A percentile compares a stretch with the other conserved stretches of the same genome.
These are phyloP conservation scores for Polychytrium aggregatum DNA, from an alignment of 192 early-diverging fungal species.

Conservation along the genomic window DNA sequence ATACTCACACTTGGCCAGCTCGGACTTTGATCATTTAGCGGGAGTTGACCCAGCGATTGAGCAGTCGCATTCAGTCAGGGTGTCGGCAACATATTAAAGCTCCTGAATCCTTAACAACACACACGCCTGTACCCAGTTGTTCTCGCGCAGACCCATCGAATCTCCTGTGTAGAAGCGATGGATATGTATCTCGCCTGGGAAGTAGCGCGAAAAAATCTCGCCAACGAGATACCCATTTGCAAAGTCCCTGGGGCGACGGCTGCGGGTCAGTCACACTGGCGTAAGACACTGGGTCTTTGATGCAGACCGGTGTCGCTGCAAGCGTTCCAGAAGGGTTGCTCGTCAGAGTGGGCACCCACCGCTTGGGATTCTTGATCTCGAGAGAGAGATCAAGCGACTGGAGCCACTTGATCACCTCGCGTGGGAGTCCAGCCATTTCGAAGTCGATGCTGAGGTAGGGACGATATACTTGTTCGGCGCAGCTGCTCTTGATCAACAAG, in stretches of 20 bases:
- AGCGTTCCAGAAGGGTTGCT: too few species aligned
- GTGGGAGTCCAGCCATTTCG: constrained; percentile 17
- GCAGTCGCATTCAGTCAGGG: not conserved
- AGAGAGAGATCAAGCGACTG: constrained; percentile 25
- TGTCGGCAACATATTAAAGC: not conserved
- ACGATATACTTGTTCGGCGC: too few species aligned
- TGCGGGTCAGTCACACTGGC: not conserved
- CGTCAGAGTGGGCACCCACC: too few species aligned
- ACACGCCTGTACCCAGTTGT: constrained; percentile 38
- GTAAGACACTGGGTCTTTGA: not conserved
- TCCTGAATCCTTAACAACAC: too few species aligned
- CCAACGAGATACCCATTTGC: constrained; percentile 35
- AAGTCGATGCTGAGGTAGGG: too few species aligned
- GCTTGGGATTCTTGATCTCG: constrained; percentile 27
- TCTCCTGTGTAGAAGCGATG: constrained; percentile 29
- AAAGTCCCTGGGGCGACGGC: constrained; percentile 21
- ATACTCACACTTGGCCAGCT: constrained; percentile 36
- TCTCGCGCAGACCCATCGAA: constrained; percentile 15
- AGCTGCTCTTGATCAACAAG: too few species aligned
- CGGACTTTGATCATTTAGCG: constrained; percentile 5
- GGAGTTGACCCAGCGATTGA: not conserved
- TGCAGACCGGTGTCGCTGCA: too few species aligned
- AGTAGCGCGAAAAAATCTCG: constrained; percentile 37
- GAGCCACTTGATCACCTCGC: constrained; percentile 40
- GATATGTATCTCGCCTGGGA: constrained; percentile 21